phyloP scores from a whole-genome alignment of 768 basidiomycete genomes.

The Punctularia strigosozonata region DNA sequence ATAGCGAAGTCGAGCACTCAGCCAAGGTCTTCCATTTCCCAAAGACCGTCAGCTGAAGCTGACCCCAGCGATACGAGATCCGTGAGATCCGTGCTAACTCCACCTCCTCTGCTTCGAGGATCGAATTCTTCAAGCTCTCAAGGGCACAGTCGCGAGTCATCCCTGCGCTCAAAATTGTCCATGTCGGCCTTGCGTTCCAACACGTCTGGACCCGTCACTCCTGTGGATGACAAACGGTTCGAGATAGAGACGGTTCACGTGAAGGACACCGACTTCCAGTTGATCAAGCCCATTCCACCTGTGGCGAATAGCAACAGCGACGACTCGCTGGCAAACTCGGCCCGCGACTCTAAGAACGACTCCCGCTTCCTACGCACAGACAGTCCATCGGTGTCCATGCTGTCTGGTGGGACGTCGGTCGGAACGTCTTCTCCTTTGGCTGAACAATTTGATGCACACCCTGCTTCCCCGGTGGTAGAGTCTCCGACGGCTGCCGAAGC shows the following conservation, averaged over 20 bases:
- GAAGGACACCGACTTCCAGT: constrained; percentile 73
- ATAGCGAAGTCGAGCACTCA: no score
- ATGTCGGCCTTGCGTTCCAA: constrained; percentile 52
- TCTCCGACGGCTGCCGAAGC: constrained; percentile 26
- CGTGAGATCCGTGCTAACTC: no score
- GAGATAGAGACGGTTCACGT: constrained; percentile 65
- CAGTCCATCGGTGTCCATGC: constrained; percentile 18
- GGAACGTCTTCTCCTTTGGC: constrained; percentile 1
- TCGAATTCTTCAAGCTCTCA: constrained; percentile 7
- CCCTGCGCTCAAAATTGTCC: constrained; percentile 52
- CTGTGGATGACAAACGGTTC: constrained; percentile 24
- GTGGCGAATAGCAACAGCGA: constrained; percentile 35
- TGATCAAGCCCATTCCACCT: constrained; percentile 46
- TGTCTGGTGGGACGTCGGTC: constrained; percentile 12
- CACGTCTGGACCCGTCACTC: constrained; percentile 12
- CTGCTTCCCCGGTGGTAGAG: constrained; percentile 1
- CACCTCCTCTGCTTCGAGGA: constrained; percentile 3
- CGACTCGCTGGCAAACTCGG: constrained; percentile 30
- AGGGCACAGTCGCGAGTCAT: constrained; percentile 15
- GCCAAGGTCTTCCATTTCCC: no score
- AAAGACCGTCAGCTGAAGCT: no score
- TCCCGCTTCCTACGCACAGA: constrained; percentile 14
- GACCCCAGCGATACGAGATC: no score
- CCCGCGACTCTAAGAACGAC: constrained; percentile 5
- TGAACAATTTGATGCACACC: constrained; percentile 2